Evolutionary conservation across 2,329 filamentous ascomycete genomes (phyloP), one percentile per base, ranked within the genome.

Genomic region (Neopestalotiopsis clavispora): DNA sequence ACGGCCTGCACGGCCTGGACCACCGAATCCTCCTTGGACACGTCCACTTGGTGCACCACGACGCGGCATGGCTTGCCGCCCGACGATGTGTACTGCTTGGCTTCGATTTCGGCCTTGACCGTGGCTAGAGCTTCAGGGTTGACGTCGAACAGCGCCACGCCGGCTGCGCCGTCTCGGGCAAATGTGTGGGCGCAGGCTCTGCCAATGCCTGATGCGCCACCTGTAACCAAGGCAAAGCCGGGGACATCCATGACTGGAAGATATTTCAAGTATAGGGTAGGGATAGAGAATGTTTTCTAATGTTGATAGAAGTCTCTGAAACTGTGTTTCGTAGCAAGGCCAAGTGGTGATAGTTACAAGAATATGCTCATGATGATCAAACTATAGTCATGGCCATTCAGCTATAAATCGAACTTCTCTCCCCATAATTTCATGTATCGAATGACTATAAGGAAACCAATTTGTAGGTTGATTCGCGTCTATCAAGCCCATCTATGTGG

Each of bases 191-290:
- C 76, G 17, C 76, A 78, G 9, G 77, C 78, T 17, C 69, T 72
- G 17, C 77, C 78, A 10, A 79, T 78, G 0, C 78, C 78, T 13
- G 77, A 79, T 0, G 73, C 78, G 2, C 75, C 76, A 23, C 78
- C 78, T 0, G 76, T 78, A 2, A 79, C 70, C 0, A 79, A 28
- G 20, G 77, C 77, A 10, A 73, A 79, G 0, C 77, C 78, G 0
- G 81, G 78, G 4, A 79, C 69, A 5, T 75, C 52, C 65, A 77
- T 81, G n/a, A 17, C 9, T 62, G n/a, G 4, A 68, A 28, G 23
- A 28, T 28, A 28, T 28, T 68, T 12, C 69, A 17, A 1, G 6
- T 38, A 38, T 7, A 23, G 23, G 20, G 28, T 28, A 14, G 13
- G 7, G 28, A 38, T 6, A 38, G 34, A 6, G 9, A 9, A 38